phyloP scores from a whole-genome alignment of 1,139 yeast species.

The Geotrichum cucujoidarum region DNA sequence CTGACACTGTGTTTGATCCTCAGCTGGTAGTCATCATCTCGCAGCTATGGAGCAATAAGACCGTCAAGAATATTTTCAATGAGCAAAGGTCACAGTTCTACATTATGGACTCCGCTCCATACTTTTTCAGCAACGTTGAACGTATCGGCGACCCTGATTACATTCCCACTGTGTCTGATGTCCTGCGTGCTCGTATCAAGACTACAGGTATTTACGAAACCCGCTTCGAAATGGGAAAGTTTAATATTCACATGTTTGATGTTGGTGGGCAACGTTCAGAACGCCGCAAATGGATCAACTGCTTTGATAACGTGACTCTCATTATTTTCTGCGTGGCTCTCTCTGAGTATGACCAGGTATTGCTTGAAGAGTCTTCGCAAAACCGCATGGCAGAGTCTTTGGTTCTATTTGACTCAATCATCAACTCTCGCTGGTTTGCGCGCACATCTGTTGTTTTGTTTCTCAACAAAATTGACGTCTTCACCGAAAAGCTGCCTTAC shows the following conservation, averaged over 20 bases:
- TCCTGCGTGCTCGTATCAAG: constrained; percentile 81
- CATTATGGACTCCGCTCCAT: constrained; percentile 79
- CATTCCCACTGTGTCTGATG: constrained; percentile 69
- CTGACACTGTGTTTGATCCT: constrained; percentile 31
- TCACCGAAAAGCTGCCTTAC: constrained; percentile 75
- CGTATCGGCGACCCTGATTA: constrained; percentile 60
- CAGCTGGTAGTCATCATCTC: constrained; percentile 29
- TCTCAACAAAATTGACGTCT: constrained; percentile 83
- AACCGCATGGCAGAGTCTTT: constrained; percentile 83
- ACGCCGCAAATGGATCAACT: constrained; percentile 92
- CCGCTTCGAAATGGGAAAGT: constrained; percentile 67
- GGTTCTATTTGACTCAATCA: constrained; percentile 81
- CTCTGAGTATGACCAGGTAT: constrained; percentile 83
- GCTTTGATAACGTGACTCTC: constrained; percentile 86
- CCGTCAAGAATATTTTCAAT: constrained; percentile 53
- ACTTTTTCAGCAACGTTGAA: constrained; percentile 64
- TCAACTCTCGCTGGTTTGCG: constrained; percentile 90
- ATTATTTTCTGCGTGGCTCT: constrained; percentile 87
- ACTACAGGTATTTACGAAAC: constrained; percentile 91
- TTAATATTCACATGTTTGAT: constrained; percentile 78
- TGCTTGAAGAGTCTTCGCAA: constrained; percentile 65
- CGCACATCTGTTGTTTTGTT: constrained; percentile 81
- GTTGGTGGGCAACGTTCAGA: constrained; percentile 95
- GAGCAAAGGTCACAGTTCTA: constrained; percentile 71
- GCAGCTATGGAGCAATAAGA: constrained; percentile 53